Base-by-base conservation (phyloP, 2,329 filamentous ascomycete genomes). In the Lecanosticta acicola region DNA sequence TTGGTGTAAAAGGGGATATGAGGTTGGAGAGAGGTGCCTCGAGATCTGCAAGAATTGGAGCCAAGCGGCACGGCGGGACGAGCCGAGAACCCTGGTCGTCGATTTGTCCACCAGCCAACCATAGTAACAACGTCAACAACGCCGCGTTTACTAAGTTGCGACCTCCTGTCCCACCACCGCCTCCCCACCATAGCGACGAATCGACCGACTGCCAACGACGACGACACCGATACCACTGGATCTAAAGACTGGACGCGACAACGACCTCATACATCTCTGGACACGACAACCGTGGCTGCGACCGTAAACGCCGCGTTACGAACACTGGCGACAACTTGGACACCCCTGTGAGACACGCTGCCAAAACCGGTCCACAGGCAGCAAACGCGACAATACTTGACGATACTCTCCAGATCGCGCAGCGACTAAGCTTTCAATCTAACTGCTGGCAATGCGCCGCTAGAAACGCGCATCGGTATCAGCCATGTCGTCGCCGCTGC, bases 401-500 rank as follows among this genome's bases (percentile, higher is more conserved):
- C 7, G 24, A 29, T 19, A 44, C 18, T 43, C 41, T 21, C 13
- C 51, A 34, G 17, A 42, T 16, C 16, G 16, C 32, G 24, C 32
- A 9, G 24, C 24, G 24, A 39, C 36, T 18, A 13, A 24, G 13
- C 21, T 17, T 21, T 24, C n/a, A 29, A 11, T 11, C 11, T 29
- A 11, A 5, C 7, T 29, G 24, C 24, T 29, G 41, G 53, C 44
- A 35, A 64, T 64, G 61, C 58, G 57, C 53, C 59, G 58, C 46
- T 64, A 64, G 60, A 45, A 58, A 41, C 61, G 60, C 56, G 55
- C 54, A 42, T 46, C 50, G 17, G 34, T 34, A 34, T 39, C 50
- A 48, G 58, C 41, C 46, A 58, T 61, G 7, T 66, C 64, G 14
- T 66, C 65, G 39, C 65, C 65, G 37, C 49, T 66, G 49, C 63